Base-by-base conservation (phyloP, 345 rosid species). In the Turnera subulata region DNA sequence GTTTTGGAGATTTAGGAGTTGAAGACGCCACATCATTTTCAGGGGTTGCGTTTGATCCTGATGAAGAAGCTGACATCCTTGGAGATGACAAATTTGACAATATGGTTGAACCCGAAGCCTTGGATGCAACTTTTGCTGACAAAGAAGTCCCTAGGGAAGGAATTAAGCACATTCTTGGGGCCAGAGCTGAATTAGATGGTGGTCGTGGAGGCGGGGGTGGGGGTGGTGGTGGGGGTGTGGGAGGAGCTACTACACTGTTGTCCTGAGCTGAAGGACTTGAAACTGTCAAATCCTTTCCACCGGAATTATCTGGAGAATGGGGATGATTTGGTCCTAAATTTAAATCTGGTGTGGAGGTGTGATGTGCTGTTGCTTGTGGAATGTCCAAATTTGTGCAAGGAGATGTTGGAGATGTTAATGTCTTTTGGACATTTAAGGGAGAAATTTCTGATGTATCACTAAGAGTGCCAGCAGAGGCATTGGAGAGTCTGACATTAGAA, bases 381-480 rank as follows among this genome's bases (percentile, higher is more conserved):
- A 46, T 51, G 33, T 67, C n/a, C 43, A 59, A 55, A 46, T 59
- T 9, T 54, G 49, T 38, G 9, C 64, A 50, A 59, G 58, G 2
- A 46, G 75, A 52, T 11, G 47, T 47, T 20, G 62, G 46, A 43
- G 76, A 55, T 55, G 78, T 56, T 32, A 70, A 61, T 52, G 35
- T 50, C 15, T 59, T 69, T 0, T 58, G 25, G 45, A 50, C 66
- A 20, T 60, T 68, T 43, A 72, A 61, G 19, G 68, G 55, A 63
- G 64, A 46, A 9, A 53, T 53, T 73, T 74, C 86, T 3, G 78
- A 59, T 38, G 55, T 32, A 48, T 78, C 74, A 39, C 64, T 53
- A 50, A 74, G 70, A 67, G 68, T 75, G 67, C 65, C 81, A 46
- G 75, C 74, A 1, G 91, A 83, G 71, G 81, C 91, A 78, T 82